Conservation (phyloP, 75 land plant genomes). For the Pinus albicaulis region DNA sequence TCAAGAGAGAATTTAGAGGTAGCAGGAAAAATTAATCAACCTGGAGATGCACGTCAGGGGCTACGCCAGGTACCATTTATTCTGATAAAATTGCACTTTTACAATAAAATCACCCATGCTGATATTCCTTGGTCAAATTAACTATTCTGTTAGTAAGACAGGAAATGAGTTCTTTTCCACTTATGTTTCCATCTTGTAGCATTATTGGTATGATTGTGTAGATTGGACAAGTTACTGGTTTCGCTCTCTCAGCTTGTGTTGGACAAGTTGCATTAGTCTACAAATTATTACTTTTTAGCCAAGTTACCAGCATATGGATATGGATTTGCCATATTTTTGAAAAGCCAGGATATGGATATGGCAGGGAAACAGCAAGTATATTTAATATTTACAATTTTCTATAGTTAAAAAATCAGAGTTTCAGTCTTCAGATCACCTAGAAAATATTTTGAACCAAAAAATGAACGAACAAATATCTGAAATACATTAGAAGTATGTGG, state of each 20-base stretch:
- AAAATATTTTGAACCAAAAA: too few relatives aligned
- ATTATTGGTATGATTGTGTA: background rate
- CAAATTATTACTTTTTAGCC: too few relatives aligned
- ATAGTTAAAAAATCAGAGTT: too few relatives aligned
- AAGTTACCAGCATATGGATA: too few relatives aligned
- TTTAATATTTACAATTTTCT: too few relatives aligned
- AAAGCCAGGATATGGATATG: too few relatives aligned
- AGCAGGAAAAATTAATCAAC: slow-evolving; percentile 56
- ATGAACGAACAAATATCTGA: too few relatives aligned
- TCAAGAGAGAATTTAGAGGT: slow-evolving; percentile 19
- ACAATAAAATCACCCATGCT: background rate
- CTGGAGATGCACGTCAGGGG: slow-evolving; percentile 77
- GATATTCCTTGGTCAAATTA: background rate
- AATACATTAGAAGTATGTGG: too few relatives aligned
- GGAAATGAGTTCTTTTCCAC: background rate
- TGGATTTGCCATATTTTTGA: too few relatives aligned
- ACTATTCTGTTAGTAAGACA: background rate
- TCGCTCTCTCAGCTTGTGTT: background rate
- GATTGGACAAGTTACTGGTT: background rate
- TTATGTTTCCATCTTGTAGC: background rate
- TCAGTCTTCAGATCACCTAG: too few relatives aligned
- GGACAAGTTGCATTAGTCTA: background rate
- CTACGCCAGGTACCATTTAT: slow-evolving; percentile 55
- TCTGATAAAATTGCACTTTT: background rate
- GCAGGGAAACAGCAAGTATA: too few relatives aligned